Evolutionary conservation across 768 basidiomycete genomes (phyloP).

Genomic region (Suillus placidus): DNA sequence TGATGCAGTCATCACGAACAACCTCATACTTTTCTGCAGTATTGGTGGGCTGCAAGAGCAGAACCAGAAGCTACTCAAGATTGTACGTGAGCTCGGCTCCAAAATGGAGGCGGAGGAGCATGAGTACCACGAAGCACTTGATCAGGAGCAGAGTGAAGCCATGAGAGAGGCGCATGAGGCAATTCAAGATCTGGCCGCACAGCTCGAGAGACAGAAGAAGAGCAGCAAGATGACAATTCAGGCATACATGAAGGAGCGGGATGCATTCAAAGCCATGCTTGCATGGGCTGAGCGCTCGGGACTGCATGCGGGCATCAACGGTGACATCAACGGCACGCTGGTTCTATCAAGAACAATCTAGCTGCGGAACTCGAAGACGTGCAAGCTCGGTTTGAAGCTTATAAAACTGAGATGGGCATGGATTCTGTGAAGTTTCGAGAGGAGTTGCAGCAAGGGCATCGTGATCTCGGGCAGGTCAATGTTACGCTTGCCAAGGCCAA

Average conservation of each 20-base stretch:
- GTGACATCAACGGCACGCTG: slow-evolving; percentile 32
- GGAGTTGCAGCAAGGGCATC: slow-evolving; percentile 63
- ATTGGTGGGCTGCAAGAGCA: slow-evolving; percentile 84
- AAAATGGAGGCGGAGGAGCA: slow-evolving; percentile 87
- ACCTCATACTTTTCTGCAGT: slow-evolving; percentile 85
- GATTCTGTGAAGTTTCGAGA: slow-evolving; percentile 77
- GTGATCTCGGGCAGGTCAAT: slow-evolving; percentile 65
- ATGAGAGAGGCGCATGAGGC: slow-evolving; percentile 87
- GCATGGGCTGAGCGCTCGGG: slow-evolving; percentile 46
- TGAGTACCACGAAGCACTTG: slow-evolving; percentile 69
- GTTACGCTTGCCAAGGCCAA: slow-evolving; percentile 80
- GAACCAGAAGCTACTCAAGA: slow-evolving; percentile 85
- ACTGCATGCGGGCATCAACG: slow-evolving; percentile 30
- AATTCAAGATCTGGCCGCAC: slow-evolving; percentile 74
- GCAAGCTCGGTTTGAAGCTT: slow-evolving; percentile 79
- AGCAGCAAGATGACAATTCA: slow-evolving; percentile 70
- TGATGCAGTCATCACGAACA: slow-evolving; percentile 84
- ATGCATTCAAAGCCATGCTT: slow-evolving; percentile 79
- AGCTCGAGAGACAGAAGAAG: slow-evolving; percentile 79
- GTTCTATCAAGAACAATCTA: slow-evolving; percentile 39
- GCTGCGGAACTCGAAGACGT: slow-evolving; percentile 69
- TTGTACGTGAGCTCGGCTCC: slow-evolving; percentile 78
- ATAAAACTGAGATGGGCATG: slow-evolving; percentile 76
- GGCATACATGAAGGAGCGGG: slow-evolving; percentile 85
- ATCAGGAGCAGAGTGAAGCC: slow-evolving; percentile 76